A percentile compares a stretch with the other conserved stretches of the same genome.
Evolutionary conservation across 805 yeast genomes (phyloP).

Genomic region (Metschnikowia amazonensis): DNA sequence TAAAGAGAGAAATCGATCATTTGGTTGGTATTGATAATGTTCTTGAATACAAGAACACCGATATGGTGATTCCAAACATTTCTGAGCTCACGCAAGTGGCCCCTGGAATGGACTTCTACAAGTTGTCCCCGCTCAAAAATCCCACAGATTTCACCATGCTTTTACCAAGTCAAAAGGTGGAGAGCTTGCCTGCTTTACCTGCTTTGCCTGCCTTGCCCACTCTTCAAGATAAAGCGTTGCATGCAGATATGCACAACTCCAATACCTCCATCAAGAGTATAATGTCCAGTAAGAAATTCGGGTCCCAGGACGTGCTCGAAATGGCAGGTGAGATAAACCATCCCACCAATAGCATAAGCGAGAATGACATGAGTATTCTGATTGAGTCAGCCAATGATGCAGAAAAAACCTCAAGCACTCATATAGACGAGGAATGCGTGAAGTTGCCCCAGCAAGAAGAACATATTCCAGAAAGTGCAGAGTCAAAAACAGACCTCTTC

Average conservation of each 20-base stretch:
- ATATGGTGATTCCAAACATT: slow-evolving; percentile 13
- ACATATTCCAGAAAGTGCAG: neutral
- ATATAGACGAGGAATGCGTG: neutral
- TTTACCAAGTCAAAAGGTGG: slow-evolving; percentile 20
- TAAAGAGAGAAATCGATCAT: slow-evolving; percentile 31
- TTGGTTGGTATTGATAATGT: slow-evolving; percentile 31
- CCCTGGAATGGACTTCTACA: slow-evolving; percentile 15
- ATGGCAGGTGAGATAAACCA: neutral
- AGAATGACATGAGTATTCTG: neutral
- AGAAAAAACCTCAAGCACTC: neutral
- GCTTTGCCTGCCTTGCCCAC: neutral
- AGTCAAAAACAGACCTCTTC: slow-evolving; percentile 5
- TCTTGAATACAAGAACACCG: slow-evolving; percentile 13
- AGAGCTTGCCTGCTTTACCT: no score
- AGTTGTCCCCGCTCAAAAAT: slow-evolving; percentile 29
- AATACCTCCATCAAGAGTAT: neutral
- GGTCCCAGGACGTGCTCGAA: neutral
- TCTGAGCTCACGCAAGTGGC: slow-evolving; percentile 32
- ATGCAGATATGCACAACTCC: neutral
- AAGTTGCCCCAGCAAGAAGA: neutral
- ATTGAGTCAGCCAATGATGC: neutral
- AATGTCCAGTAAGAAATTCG: neutral
- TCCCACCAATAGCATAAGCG: neutral
- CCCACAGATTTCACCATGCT: slow-evolving; percentile 34
- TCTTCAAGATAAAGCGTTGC: neutral